Evolutionary conservation across 495 filamentous ascomycete genomes (phyloP), one percentile per base, ranked within the genome.

Genomic region (Daldinia grandis): DNA sequence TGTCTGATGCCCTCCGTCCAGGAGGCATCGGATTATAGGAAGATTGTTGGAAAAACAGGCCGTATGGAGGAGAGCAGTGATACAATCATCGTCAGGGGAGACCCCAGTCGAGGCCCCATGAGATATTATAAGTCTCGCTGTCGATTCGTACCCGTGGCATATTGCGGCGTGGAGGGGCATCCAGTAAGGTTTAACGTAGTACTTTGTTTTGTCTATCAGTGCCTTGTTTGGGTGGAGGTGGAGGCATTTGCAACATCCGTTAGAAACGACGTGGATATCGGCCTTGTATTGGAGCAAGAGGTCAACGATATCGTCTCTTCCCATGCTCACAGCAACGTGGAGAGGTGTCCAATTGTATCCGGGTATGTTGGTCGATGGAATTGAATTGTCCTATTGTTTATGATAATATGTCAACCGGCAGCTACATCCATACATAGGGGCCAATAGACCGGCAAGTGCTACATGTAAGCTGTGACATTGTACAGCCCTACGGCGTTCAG

Each of bases 151-250:
- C 10, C 66, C 56, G 28, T 78, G 75, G 63, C 81, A 82, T 37
- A 82, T 76, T 25, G 81, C 74, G 25, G 71, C 62, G 65, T 82
- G 81, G 9, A 82, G 73, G 10, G 81, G 72, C 15, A 69, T 70
- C 80, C 79, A 82, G 0, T 62, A 17, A 4, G 74, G 74, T 0
- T 6, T 9, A 8, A 7, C 6, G 2, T 31, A 9, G 30, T 31
- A 0, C 30, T 3, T 9, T 12, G 31, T 9, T 1, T 3, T 1
- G 9, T 1, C 2, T 33, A 1, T 3, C 31, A 33, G 31, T 10
- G 8, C 31, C 31, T 33, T 7, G 15, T 28, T 28, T 27, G 15
- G n/a, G 1, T 27, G 24, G 53, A 68, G 12, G 12, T n/a, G 71
- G 69, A 30, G 30, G 59, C 81, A 83, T 24, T 58, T n/a, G 62